Base-by-base conservation (phyloP, 441 rosid species). In the Bruguiera hainesii region DNA sequence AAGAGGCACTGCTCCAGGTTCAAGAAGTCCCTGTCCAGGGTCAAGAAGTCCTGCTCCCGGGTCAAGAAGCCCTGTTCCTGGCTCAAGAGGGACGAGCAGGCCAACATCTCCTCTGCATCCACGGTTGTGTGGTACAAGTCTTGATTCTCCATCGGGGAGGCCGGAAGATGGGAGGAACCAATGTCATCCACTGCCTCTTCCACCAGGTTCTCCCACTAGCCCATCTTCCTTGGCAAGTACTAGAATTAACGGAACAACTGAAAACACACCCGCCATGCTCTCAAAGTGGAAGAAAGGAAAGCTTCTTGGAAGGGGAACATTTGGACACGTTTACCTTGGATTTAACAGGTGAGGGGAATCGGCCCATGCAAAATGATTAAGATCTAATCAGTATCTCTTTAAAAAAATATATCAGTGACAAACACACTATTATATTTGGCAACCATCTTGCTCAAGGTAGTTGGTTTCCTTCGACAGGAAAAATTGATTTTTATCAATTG, bases 281-380 rank as follows among this genome's bases (percentile, higher is more conserved):
- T 83, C 98, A 0, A 89, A 76, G 73, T 94, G 99, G 99, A 90
- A 90, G 79, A 94, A 82, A 67, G 98, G 99, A 58, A 89, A 82
- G 72, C 91, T 89, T 57, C 70, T 94, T 26, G 99, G 99, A 68
- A 86, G 91, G 72, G 99, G 99, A 51, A 94, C 97, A 55, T 94
- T 94, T 66, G 99, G 99, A 31, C 89, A 88, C 52, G 99, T 94
- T 61, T 94, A 82, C 73, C 88, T 82, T 70, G 99, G 90, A 57
- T 94, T 94, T 82, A 94, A 94, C 77, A 89, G 99, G 99, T 94
- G 81, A 56, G 28, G 10, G 28, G 58, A 25, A 42, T 42, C 42
- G 7, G 57, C 66, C 35, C 31, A 23, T 58, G 16, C 33, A 7
- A 1, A 64, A 10, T 48, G 26, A 18, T 33, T 31, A 48, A 25